Base-by-base conservation (phyloP, 2,329 filamentous ascomycete genomes). In the Talaromyces sp. region DNA sequence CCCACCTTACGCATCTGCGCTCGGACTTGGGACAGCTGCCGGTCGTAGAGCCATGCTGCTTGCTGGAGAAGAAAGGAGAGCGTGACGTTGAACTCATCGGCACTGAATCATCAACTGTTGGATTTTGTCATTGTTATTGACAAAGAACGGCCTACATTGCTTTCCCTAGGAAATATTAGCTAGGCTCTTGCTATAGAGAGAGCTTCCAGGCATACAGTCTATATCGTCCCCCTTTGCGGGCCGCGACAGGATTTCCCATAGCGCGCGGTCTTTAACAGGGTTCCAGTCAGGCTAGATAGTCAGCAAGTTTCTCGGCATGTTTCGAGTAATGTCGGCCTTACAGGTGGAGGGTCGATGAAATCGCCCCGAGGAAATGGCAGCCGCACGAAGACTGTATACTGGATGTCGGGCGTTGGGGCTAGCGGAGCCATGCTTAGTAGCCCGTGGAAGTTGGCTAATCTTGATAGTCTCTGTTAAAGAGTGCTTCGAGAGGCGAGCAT, bases 31-130 rank as follows among this genome's bases (percentile, higher is more conserved):
- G 91, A 90, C 31, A 96, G 85, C 78, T 98, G 92, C 57, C 91
- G 85, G 73, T 98, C 93, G 71, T 95, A 96, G 5, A 98, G 85
- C 85, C 92, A 96, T 75, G 92, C 92, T 65, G 92, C 92, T 76
- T 99, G 92, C 73, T 96, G 91, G 16, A 97, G 85, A 34, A 99
- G 83, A 71, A 98, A 98, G 47, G 92, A 85, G 62, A 96, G 86
- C 30, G 91, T 89, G 23, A 97, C 94, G 65, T 93, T 85, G 76
- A 97, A 96, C 53, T 86, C 83, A 58, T 85, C 81, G 54, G 91
- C 91, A 71, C 89, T 89, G 67, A 8, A 67, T 51, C 31, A 50
- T 18, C 9, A 40, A n/a, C 14, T 7, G 23, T 18, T 5, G 2
- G 8, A 47, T 47, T n/a, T 34, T 31, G 5, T 7, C 31, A 23